Evolutionary conservation across 1,284 basidiomycete genomes (phyloP).

Genomic region (Boletellus deceptivus): DNA sequence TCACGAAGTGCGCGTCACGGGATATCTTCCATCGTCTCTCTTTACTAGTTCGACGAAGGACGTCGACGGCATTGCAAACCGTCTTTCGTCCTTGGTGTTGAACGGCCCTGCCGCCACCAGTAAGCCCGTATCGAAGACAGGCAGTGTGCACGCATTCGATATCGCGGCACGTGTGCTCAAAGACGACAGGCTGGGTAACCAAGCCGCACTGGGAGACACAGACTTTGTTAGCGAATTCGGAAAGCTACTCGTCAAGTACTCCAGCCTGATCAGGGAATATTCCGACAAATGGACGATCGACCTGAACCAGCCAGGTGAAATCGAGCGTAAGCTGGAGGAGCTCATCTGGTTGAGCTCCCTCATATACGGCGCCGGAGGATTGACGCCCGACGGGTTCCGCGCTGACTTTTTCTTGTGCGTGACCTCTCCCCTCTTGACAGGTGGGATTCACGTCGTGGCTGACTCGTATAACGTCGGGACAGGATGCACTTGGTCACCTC

Average conservation of each 20-base stretch:
- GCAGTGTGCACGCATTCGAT: slow-evolving; percentile 27
- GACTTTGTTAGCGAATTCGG: background rate
- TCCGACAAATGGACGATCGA: slow-evolving; percentile 29
- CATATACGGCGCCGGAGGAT: slow-evolving; percentile 45
- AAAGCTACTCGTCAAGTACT: slow-evolving; percentile 4
- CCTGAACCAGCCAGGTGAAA: slow-evolving; percentile 28
- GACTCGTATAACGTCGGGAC: no score
- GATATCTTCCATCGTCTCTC: slow-evolving; percentile 21
- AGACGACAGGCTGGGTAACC: slow-evolving; percentile 17
- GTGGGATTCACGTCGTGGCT: background rate
- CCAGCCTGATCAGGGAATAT: slow-evolving; percentile 11
- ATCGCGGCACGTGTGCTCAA: slow-evolving; percentile 27
- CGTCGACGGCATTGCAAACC: background rate
- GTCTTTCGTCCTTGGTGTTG: slow-evolving; percentile 14
- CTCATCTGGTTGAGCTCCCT: slow-evolving; percentile 43
- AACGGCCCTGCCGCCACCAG: background rate
- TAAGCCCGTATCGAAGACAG: slow-evolving; percentile 2
- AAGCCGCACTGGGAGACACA: no score
- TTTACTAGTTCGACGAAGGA: slow-evolving; percentile 2
- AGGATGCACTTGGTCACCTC: slow-evolving; percentile 59
- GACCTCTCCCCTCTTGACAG: background rate
- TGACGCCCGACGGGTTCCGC: slow-evolving; percentile 35
- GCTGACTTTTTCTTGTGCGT: slow-evolving; percentile 52
- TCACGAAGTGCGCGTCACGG: slow-evolving; percentile 9
- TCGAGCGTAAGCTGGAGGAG: slow-evolving; percentile 48